Base-by-base conservation (phyloP, 169 alveolate species). In the Cyclospora cayetanensis region DNA sequence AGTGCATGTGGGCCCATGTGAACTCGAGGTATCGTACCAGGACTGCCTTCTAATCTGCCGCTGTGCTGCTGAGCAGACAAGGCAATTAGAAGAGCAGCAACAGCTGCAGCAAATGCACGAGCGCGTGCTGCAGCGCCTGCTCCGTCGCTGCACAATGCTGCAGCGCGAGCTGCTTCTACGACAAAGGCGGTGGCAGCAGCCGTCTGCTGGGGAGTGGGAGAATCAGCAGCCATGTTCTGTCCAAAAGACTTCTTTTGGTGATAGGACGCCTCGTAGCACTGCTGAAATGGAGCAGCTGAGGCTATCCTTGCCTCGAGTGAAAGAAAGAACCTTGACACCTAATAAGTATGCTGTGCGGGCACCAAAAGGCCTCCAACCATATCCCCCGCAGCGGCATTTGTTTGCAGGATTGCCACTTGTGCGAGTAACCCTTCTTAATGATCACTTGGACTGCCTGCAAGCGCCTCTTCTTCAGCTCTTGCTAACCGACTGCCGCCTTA, bases 401-500 rank as follows among this genome's bases (percentile, higher is more conserved):
- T 52, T 65, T 46, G 89, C 89, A 27, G 41, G 53, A 2, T 52
- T 80, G 55, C 74, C 89, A 63, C 52, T 52, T 29, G 65, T 88
- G 60, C 77, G 90, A 9, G 70, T 89, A 27, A 89, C 93, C 20
- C 83, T 89, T n/a, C 90, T 89, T 50, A 55, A 76, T 52, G 89
- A 76, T 20, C 74, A 60, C 79, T 46, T 68, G 39, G 92, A 74
- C 29, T 72, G 83, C 31, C 74, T 89, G 35, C 89, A 89, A 22
- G 93, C 93, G 7, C 93, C 93, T 31, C 53, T 89, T 4, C 43
- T 89, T 37, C 93, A 89, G 83, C 27, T 76, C 25, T 50, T 52
- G 29, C 60, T 89, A 66, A 80, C 2, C 3, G 22, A 35, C 52
- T 50, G 89, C 50, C 50, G 74, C n/a, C 60, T 60, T 34, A 50